Conservation (phyloP, 2,329 filamentous ascomycete species). For the Pezicula neosporulosa region DNA sequence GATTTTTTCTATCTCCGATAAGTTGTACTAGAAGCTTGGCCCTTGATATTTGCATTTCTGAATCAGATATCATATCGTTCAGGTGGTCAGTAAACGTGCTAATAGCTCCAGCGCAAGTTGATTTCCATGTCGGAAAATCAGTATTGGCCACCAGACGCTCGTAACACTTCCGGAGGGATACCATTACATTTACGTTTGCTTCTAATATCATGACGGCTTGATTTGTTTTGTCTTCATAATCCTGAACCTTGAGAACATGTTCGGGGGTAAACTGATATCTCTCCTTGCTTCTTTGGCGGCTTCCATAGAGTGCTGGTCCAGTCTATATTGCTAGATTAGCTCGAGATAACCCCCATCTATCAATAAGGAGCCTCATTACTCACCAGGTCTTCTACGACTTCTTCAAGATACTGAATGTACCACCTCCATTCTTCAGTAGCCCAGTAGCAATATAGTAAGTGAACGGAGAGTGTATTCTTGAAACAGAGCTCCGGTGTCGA, state of each 20-base stretch:
- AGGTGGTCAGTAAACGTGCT: constrained; percentile 25
- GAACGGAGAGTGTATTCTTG: constrained; percentile 31
- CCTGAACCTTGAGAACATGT: constrained; percentile 33
- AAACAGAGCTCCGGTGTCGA: constrained; percentile 29
- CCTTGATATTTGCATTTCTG: constrained; percentile 32
- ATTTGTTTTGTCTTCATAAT: constrained; percentile 33
- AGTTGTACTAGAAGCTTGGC: constrained; percentile 31
- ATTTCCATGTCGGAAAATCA: constrained; percentile 17
- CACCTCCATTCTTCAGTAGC: constrained; percentile 38
- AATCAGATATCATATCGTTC: constrained; percentile 31
- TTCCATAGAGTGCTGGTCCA: background rate
- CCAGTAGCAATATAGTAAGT: constrained; percentile 37
- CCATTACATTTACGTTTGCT: constrained; percentile 34
- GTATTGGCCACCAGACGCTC: constrained; percentile 14
- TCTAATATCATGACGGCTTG: constrained; percentile 33
- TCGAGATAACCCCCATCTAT: no score
- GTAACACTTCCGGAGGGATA: constrained; percentile 28
- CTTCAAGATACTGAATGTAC: constrained; percentile 37
- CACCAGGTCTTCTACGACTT: constrained; percentile 28
- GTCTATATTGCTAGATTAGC: background rate
- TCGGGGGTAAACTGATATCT: constrained; percentile 14
- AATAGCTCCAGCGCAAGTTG: constrained; percentile 16
- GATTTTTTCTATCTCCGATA: constrained; percentile 31
- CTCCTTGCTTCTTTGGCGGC: background rate
- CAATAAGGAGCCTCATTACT: background rate